A percentile compares a stretch with the other conserved stretches of the same genome.
Evolutionary conservation across 495 filamentous ascomycete species (phyloP).

Genomic region (Aspergillus cristatus): DNA sequence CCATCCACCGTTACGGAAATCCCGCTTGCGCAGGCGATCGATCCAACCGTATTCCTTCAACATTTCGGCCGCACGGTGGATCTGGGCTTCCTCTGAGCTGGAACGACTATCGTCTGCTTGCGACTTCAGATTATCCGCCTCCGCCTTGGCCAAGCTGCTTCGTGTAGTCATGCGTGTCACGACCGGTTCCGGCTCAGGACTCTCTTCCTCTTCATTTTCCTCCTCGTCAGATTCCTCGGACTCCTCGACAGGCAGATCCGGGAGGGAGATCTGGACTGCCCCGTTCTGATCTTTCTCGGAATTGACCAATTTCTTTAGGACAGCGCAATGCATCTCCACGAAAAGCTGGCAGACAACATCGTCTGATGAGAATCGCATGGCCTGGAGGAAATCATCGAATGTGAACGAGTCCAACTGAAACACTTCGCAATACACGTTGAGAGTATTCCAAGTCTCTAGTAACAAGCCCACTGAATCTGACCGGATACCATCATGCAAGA

Average conservation of each 20-base stretch:
- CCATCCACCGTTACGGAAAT: slow-evolving; percentile 90
- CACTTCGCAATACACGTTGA: slow-evolving; percentile 92
- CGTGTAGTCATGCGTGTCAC: slow-evolving; percentile 65
- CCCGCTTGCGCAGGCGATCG: slow-evolving; percentile 67
- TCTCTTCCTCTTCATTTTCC: slow-evolving; percentile 43
- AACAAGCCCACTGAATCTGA: slow-evolving; percentile 74
- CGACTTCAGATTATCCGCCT: slow-evolving; percentile 56
- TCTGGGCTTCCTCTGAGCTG: slow-evolving; percentile 29
- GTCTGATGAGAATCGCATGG: slow-evolving; percentile 68
- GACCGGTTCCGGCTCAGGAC: slow-evolving; percentile 52
- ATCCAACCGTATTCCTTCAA: slow-evolving; percentile 64
- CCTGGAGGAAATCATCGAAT: slow-evolving; percentile 90
- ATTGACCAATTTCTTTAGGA: slow-evolving; percentile 79
- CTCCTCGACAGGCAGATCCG: slow-evolving; percentile 61
- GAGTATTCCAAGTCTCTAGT: slow-evolving; percentile 87
- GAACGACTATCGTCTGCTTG: slow-evolving; percentile 21
- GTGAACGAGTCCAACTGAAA: slow-evolving; percentile 93
- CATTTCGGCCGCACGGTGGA: slow-evolving; percentile 75
- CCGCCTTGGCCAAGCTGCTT: slow-evolving; percentile 74
- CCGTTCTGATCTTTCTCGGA: slow-evolving; percentile 62
- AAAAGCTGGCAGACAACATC: slow-evolving; percentile 80
- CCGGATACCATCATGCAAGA: slow-evolving; percentile 50
- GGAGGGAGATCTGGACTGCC: slow-evolving; percentile 66
- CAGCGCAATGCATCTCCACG: slow-evolving; percentile 82
- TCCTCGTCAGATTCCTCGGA: slow-evolving; percentile 52